Base-by-base conservation (phyloP, 1,139 yeast genomes). In the Nakaseomyces glabratus region DNA sequence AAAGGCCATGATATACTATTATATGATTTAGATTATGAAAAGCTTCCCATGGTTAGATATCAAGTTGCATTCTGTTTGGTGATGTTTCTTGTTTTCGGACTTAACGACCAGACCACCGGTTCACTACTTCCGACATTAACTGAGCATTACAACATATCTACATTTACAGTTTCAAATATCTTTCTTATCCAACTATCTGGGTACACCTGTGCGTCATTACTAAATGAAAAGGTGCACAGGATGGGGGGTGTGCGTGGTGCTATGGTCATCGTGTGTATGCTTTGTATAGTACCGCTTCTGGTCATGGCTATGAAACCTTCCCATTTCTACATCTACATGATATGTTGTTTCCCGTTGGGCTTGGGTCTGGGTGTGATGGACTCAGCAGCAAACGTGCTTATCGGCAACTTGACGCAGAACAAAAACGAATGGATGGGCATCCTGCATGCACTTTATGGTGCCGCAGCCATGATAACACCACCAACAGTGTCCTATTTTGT, bases 391-490 rank as follows among this genome's bases (percentile, higher is more conserved):
- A 76, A 75, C 47, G 66, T 74, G 6, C 70, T 76, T 64, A 62
- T 76, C 50, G 81, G 84, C 0, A 62, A 62, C 21, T 58, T 79
- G 35, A 63, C 55, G 5, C 73, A 73, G 42, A 68, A 76, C 25
- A 78, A 78, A 29, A 55, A 53, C 52, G 81, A 76, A 48, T 52
- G 76, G 17, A 60, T 79, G 58, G 88, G 88, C 1, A 54, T 74
- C 0, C 52, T 78, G 44, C 90, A 79, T 58, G 81, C 84, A 0
- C 66, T 69, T 42, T 79, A 76, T 50, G 88, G 88, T 0, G 54
- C 76, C 5, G 85, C 86, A 1, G 73, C 82, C 33, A 70, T 78
- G 63, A 59, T 75, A 0, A 68, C 82, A 1, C 86, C 90, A 0
- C 69, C 76, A 4, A 43, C 73, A 17, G 68, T 73, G n/a, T 66